Evolutionary conservation across 1,139 yeast genomes (phyloP).

Genomic region (Pichia sp.): DNA sequence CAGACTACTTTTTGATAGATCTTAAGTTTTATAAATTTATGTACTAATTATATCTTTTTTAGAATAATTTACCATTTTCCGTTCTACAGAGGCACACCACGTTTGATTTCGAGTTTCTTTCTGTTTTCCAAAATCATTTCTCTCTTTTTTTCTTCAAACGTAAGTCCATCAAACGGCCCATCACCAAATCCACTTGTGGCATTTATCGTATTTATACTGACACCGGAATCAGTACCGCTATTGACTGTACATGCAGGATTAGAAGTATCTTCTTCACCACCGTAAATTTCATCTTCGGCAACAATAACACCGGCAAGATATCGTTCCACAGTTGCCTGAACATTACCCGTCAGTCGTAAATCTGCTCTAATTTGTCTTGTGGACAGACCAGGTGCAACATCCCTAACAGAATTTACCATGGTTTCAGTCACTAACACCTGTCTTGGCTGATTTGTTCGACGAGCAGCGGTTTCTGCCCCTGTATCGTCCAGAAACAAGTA

Average conservation of each 20-base stretch:
- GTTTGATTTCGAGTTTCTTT: conserved; percentile 31
- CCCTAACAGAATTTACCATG: conserved; percentile 83
- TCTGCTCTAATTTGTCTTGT: conserved; percentile 65
- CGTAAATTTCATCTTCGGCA: conserved; percentile 8
- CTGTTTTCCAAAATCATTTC: conserved; percentile 49
- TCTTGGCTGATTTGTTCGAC: not conserved
- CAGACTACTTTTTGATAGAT: conserved; percentile 28
- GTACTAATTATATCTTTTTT: not conserved
- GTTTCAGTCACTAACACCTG: conserved; percentile 40
- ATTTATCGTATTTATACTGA: conserved; percentile 16
- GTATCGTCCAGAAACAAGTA: conserved; percentile 44
- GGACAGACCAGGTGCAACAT: conserved; percentile 70
- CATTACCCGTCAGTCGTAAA: conserved; percentile 61
- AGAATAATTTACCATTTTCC: not conserved
- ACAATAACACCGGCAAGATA: conserved; percentile 45
- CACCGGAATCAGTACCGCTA: not conserved
- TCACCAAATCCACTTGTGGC: conserved; percentile 28
- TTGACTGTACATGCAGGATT: not conserved
- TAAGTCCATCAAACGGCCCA: conserved; percentile 26
- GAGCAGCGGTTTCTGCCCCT: conserved; percentile 20
- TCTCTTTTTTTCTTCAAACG: conserved; percentile 42
- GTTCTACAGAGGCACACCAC: conserved; percentile 19
- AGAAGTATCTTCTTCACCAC: too few species aligned
- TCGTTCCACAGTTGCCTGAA: conserved; percentile 71
- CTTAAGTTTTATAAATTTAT: not conserved